Conservation (phyloP, 225 moss, liverwort and hornwort species). For the Anthoceros angustus region DNA sequence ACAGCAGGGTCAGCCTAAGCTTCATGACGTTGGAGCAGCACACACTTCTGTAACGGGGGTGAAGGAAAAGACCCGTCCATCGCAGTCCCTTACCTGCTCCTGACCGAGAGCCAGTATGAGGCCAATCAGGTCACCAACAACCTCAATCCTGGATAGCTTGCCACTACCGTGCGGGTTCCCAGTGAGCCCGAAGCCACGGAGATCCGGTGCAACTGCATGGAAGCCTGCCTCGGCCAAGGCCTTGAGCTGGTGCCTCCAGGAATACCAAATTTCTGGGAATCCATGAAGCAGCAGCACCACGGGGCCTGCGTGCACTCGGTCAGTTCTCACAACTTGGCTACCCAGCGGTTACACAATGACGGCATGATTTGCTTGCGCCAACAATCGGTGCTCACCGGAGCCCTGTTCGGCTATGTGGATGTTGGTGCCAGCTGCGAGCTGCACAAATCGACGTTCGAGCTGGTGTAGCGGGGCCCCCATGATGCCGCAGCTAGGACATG, state of each 20-base stretch:
- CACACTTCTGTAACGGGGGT: not conserved
- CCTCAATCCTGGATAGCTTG: slow-evolving; percentile 24
- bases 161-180: slow-evolving; percentile 24
- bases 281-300: slow-evolving; percentile 35
- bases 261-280: slow-evolving; percentile 41
- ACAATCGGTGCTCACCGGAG: not conserved
- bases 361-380: not conserved
- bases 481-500: too few species aligned
- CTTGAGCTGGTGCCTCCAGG: slow-evolving; percentile 36
- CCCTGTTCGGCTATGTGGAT: slow-evolving; percentile 5
- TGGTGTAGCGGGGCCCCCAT: too few species aligned
- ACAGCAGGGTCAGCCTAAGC: not conserved
- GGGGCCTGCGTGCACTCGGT: slow-evolving; percentile 21
- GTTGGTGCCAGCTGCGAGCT: slow-evolving; percentile 4
- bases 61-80: not conserved
- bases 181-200: slow-evolving; percentile 36
- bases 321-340: not conserved
- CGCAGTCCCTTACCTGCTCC: slow-evolving; percentile 14
- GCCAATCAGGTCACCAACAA: slow-evolving; percentile 33
- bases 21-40: not conserved
- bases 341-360: too few species aligned
- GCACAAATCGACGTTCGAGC: too few species aligned
- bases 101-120: slow-evolving; percentile 27
- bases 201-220: slow-evolving; percentile 34
- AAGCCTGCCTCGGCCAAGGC: slow-evolving; percentile 37